These are phyloP conservation scores for Coriolopsis trogii DNA, from an alignment of 1,284 basidiomycete species.

Conservation along the genomic window DNA sequence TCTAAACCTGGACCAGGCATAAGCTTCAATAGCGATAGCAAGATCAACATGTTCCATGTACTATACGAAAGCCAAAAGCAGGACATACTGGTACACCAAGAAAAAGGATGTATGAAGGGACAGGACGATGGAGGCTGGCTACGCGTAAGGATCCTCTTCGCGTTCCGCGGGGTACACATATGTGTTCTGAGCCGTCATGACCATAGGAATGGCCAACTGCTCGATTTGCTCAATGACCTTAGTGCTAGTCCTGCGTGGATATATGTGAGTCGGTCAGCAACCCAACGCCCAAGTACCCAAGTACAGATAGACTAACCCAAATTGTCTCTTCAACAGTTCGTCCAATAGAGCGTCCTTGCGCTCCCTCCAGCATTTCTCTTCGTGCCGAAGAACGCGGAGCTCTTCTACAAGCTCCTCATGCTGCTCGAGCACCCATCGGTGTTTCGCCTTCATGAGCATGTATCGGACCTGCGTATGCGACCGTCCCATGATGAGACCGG, in stretches of 20 bases:
- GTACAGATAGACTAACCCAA: slow-evolving; percentile 27
- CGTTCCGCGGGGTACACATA: slow-evolving; percentile 19
- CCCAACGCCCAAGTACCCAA: not conserved
- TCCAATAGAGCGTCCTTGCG: slow-evolving; percentile 34
- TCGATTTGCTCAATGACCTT: slow-evolving; percentile 28
- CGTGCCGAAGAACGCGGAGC: slow-evolving; percentile 53
- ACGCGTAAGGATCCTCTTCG: slow-evolving; percentile 18
- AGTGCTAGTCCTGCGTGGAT: no score
- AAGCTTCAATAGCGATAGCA: not conserved
- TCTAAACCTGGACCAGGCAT: no score
- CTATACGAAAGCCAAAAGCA: not conserved
- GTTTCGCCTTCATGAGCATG: slow-evolving; percentile 78
- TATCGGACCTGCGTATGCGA: slow-evolving; percentile 68
- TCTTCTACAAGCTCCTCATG: slow-evolving; percentile 67
- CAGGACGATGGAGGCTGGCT: not conserved
- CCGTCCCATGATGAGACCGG: slow-evolving; percentile 61
- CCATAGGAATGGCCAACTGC: slow-evolving; percentile 25
- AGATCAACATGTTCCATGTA: not conserved
- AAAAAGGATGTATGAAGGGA: not conserved
- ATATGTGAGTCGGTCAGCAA: not conserved
- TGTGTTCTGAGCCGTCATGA: slow-evolving; percentile 29
- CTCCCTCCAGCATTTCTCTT: slow-evolving; percentile 44
- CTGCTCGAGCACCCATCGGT: slow-evolving; percentile 60
- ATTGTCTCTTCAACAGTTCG: slow-evolving; percentile 30
- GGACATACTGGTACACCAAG: slow-evolving; percentile 9